These are phyloP conservation scores for Cyberlindnera euphorbiae DNA, from an alignment of 805 yeast species.

Conservation along the genomic window DNA sequence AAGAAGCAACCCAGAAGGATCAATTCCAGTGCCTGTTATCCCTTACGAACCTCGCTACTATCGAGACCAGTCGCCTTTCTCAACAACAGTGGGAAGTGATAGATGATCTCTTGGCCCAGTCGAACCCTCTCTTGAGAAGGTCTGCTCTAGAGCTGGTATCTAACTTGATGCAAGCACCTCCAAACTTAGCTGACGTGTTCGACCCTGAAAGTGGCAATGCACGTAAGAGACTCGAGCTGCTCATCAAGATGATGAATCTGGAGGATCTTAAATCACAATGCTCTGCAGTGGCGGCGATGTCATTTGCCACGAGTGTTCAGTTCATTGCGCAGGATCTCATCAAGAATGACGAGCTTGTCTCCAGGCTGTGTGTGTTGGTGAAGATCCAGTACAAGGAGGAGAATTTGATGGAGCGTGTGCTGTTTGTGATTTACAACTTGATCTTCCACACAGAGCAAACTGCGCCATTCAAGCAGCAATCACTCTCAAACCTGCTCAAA, in stretches of 20 bases:
- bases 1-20: conserved; percentile 27
- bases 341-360: conserved; percentile 22
- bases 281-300: conserved; percentile 34
- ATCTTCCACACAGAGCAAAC: conserved; percentile 22
- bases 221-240: conserved; percentile 35
- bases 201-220: conserved; percentile 39
- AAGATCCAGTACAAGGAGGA: conserved; percentile 26
- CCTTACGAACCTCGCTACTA: conserved; percentile 56
- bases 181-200: conserved; percentile 50
- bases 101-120: conserved; percentile 39
- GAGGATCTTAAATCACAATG: conserved; percentile 38
- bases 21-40: conserved; percentile 57
- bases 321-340: conserved; percentile 31
- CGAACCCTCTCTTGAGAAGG: conserved; percentile 46
- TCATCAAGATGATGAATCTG: conserved; percentile 37
- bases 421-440: conserved; percentile 28
- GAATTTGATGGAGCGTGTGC: conserved; percentile 29
- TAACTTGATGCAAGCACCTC: conserved; percentile 43
- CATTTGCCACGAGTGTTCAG: conserved; percentile 31
- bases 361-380: conserved; percentile 24
- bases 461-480: conserved; percentile 4
- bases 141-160: conserved; percentile 61
- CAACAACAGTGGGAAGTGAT: conserved; percentile 40
- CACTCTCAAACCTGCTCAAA: background rate
- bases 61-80: conserved; percentile 33